Percentiles rank a stretch among this genome's conserved stretches.
phyloP scores from a whole-genome alignment of 208 protist genomes.

The Trichomonas tenax region DNA sequence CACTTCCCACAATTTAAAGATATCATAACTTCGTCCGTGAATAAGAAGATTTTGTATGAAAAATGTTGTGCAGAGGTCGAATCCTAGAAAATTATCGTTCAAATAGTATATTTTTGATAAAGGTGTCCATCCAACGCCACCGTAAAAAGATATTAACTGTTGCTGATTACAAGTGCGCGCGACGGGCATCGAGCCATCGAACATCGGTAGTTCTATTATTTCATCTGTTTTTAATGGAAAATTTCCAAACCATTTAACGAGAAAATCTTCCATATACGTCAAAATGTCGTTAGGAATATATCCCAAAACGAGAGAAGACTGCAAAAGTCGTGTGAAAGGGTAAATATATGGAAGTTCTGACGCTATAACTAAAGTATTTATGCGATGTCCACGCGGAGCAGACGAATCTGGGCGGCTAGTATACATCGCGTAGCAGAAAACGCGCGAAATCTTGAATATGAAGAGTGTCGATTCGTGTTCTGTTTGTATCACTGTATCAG shows the following conservation, averaged over 20 bases:
- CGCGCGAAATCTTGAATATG: background rate
- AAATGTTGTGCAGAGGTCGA: background rate
- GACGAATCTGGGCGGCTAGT: background rate
- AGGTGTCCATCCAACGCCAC: background rate
- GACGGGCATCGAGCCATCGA: background rate
- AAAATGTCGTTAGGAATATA: background rate
- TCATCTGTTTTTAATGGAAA: background rate
- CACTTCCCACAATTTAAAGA: background rate
- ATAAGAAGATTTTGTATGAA: background rate
- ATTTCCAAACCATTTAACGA: background rate
- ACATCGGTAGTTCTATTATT: background rate
- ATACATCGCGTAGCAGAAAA: background rate
- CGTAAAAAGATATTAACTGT: background rate
- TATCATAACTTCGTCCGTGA: background rate
- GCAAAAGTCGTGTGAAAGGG: background rate
- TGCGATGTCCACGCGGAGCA: background rate
- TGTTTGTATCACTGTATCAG: background rate
- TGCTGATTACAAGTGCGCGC: background rate
- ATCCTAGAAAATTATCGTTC: background rate
- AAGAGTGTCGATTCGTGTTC: background rate
- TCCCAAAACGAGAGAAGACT: background rate
- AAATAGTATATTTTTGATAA: background rate
- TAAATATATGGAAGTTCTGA: background rate
- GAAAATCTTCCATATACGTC: background rate
- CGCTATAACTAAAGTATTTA: background rate